Evolutionary conservation across 495 filamentous ascomycete species (phyloP).

Genomic region (Aspergillus leporis): DNA sequence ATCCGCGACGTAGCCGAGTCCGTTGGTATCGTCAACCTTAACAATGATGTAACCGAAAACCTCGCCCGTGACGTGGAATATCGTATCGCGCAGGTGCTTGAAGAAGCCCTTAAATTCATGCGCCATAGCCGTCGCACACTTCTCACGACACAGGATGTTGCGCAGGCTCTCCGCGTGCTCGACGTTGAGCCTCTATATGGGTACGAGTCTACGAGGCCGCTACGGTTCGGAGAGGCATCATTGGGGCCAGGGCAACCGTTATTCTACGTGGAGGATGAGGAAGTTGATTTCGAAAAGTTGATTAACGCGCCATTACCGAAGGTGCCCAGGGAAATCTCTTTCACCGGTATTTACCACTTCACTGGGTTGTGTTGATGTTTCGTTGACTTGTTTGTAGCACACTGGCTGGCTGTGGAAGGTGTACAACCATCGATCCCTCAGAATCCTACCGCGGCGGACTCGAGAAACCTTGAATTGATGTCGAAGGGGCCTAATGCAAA

Average conservation of each 20-base stretch:
- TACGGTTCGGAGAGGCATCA: conserved; percentile 90
- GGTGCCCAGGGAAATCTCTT: conserved; percentile 87
- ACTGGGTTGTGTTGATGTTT: neutral
- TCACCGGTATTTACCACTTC: conserved; percentile 65
- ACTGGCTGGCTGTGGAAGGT: conserved; percentile 95
- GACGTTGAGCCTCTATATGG: conserved; percentile 95
- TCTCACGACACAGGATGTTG: conserved; percentile 81
- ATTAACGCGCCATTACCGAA: conserved; percentile 95
- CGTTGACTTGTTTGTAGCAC: conserved; percentile 52
- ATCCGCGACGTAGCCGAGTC: conserved; percentile 94
- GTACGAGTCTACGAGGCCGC: conserved; percentile 83
- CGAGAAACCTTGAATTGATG: conserved; percentile 75
- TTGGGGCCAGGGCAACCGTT: conserved; percentile 93
- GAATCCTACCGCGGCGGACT: conserved; percentile 84
- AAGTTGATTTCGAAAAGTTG: conserved; percentile 97
- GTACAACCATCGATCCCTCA: conserved; percentile 94
- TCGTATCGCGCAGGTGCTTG: conserved; percentile 84
- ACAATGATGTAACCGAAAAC: conserved; percentile 77
- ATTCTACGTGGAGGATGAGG: conserved; percentile 97
- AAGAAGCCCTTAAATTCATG: conserved; percentile 95
- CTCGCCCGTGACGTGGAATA: conserved; percentile 94
- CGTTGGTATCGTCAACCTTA: conserved; percentile 76
- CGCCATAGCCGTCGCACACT: conserved; percentile 79
- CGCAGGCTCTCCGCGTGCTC: conserved; percentile 76
- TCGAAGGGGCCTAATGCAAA: conserved; percentile 88